Evolutionary conservation across 148 eudicot species (phyloP).

Genomic region (Dysphania ambrosioides): DNA sequence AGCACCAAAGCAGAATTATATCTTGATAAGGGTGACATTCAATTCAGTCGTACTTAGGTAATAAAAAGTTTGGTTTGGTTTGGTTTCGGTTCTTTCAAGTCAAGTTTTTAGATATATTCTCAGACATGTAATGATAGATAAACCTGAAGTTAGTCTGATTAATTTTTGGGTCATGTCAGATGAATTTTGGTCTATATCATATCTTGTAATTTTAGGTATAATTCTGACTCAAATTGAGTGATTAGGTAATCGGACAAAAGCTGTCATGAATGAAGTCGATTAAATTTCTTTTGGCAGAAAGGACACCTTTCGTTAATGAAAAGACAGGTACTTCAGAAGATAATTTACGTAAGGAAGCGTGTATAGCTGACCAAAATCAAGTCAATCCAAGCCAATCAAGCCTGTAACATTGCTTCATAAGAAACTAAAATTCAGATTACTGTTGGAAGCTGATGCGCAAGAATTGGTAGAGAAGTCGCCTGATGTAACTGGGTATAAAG

Average conservation of each 20-base stretch:
- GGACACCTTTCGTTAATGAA: slow-evolving; percentile 40
- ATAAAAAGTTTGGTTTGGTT: too few relatives aligned
- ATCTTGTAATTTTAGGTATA: too few relatives aligned
- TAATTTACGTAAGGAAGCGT: slow-evolving; percentile 38
- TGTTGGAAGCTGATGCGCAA: slow-evolving; percentile 34
- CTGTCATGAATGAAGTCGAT: neutral
- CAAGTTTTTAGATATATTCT: too few relatives aligned
- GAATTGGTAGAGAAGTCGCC: slow-evolving; percentile 15
- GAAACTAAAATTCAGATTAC: slow-evolving; percentile 54
- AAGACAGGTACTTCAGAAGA: slow-evolving; percentile 57
- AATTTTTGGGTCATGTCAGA: too few relatives aligned
- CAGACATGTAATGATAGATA: too few relatives aligned
- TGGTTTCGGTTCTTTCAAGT: too few relatives aligned
- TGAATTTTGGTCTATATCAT: too few relatives aligned
- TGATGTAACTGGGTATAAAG: slow-evolving; percentile 2
- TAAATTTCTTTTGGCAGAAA: slow-evolving; percentile 36
- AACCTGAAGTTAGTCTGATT: too few relatives aligned
- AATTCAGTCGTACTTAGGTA: too few relatives aligned
- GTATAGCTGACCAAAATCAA: slow-evolving; percentile 42
- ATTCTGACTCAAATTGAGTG: neutral
- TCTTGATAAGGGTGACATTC: too few relatives aligned
- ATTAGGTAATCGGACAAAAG: neutral
- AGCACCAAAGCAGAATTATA: too few relatives aligned
- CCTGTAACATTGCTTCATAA: slow-evolving; percentile 54
- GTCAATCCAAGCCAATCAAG: slow-evolving; percentile 47